phyloP scores from a whole-genome alignment of 345 rosid genomes.

The Eucalyptus pumila region DNA sequence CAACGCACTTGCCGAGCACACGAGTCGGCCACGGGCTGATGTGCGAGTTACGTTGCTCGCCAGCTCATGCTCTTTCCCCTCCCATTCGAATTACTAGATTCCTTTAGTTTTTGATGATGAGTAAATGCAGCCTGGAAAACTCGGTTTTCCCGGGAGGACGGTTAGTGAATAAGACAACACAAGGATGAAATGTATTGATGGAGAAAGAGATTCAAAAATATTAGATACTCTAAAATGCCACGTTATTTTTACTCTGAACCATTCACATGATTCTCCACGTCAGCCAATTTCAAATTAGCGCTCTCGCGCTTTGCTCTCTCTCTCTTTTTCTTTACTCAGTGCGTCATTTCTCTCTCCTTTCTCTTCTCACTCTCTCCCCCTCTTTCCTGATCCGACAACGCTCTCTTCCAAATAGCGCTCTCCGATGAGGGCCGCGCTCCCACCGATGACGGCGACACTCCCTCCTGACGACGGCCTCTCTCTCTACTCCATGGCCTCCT shows the following conservation, averaged over 20 bases:
- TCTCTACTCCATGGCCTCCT: too few species aligned
- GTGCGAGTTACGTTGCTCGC: neutral
- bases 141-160: neutral
- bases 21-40: neutral
- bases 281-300: too few species aligned
- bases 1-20: neutral
- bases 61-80: neutral
- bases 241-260: too few species aligned
- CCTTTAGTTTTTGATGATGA: neutral
- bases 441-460: rapidly evolving
- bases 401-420: too few species aligned
- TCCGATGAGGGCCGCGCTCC: rapidly evolving
- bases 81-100: neutral
- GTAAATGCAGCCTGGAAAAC: neutral
- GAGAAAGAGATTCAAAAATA: too few species aligned
- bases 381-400: rapidly evolving
- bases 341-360: too few species aligned
- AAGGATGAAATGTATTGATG: neutral
- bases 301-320: too few species aligned
- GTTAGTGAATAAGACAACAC: neutral
- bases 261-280: too few species aligned
- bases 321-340: too few species aligned
- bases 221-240: too few species aligned
- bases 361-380: too few species aligned
- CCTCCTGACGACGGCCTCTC: too few species aligned